Evolutionary conservation across 257 asterid genomes (phyloP), one percentile per base, ranked within the genome.

Genomic region (Buddleja alternifolia): DNA sequence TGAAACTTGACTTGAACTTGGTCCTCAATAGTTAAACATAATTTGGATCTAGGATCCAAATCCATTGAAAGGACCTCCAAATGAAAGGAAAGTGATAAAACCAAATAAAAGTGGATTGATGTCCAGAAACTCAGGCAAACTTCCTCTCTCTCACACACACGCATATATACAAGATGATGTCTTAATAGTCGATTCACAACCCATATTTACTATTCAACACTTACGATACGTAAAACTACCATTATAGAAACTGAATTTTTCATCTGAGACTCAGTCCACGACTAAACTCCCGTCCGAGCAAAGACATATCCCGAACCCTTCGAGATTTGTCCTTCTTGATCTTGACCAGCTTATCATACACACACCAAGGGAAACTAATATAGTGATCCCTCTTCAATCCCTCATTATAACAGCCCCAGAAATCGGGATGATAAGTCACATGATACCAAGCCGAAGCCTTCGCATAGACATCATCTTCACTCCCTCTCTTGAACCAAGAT

Each of bases 391-490:
- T 82, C 15, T 75, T 74, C 77, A 80, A 10, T 17, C 84, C 96
- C 60, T 69, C 83, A 4, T 85, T 87, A 73, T 92, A 92, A 42
- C 32, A 17, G 37, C 91, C 97, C 89, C 91, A 92, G 50, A 44
- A 88, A 17, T 59, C 77, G 6, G 70, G 86, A 75, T 92, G 95
- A 73, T 92, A 92, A 0, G 95, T 74, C 59, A 92, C 98, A 15
- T 88, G 87, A 73, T 92, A 93, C 97, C 98, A 90, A 15, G 97
- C 96, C 1, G 95, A 88, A 0, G 96, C 98, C 78, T 85, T 88
- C 1, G 93, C 90, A 21, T 81, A 67, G n/a, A 3, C 6, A 47
- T 90, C 88, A 0, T 11, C 14, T 17, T 84, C 93, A 15, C 78
- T 68, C n/a, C 75, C 89, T 65, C 34, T 80, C 82, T 77, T 85